Base-by-base conservation (phyloP, 2,329 filamentous ascomycete genomes). In the Aureobasidium pullulans region DNA sequence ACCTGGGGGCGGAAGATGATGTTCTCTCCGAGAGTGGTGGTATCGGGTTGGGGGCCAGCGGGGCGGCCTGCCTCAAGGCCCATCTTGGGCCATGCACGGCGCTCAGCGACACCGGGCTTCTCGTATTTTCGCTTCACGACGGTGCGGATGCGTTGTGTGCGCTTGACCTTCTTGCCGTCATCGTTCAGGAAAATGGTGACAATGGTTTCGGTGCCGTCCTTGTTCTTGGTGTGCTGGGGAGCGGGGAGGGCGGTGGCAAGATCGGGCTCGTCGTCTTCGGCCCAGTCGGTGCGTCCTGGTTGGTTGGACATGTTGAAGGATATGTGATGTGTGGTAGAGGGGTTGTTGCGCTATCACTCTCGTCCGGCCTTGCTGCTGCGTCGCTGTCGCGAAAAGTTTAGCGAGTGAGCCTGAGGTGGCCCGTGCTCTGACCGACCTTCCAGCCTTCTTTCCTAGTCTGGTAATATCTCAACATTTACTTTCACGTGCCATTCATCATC, bases 191-290 rank as follows among this genome's bases (percentile, higher is more conserved):
- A 84, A 80, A 90, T 96, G 64, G 89, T 89, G 71, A 96, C 87
- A 68, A 94, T 88, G 48, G 95, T 99, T 79, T 96, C 96, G 69
- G 90, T 96, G 73, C 95, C 94, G 76, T 99, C 94, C 79, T 96
- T 96, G 85, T 99, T 97, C 74, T 87, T 88, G 74, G 90, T 93
- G 68, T 93, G 89, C 78, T 94, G 88, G 67, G 89, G 86, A 67
- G 89, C 83, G 62, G 94, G 94, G 68, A 99, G 88, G 67, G 83
- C 79, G 79, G 88, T 84, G 76, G 94, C 88, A 77, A 90, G 87
- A 71, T 93, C 89, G 40, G 68, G 64, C 73, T 96, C 91, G 67
- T 87, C 84, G 73, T 94, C 90, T 79, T 97, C 94, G 74, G 94
- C 93, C 93, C 93, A 97, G 82, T 96, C 92, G 72, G 81, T 82